These are phyloP conservation scores for Dalbergia cultrata DNA, from an alignment of 306 rosid genomes.

Conservation along the genomic window DNA sequence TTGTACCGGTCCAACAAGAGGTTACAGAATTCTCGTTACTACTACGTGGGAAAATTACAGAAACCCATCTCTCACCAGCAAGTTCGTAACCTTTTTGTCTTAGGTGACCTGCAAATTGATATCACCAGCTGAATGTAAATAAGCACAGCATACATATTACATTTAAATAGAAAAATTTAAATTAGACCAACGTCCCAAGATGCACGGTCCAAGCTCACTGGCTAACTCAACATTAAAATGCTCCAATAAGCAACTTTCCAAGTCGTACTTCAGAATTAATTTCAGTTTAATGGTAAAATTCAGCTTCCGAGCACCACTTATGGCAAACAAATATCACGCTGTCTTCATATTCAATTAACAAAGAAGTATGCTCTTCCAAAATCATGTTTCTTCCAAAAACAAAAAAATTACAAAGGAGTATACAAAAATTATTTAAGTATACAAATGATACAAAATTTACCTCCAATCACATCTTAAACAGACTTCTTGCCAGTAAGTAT, in stretches of 20 bases:
- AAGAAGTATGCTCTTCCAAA: neutral
- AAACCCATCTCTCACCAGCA: conserved; percentile 19
- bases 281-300: conserved; percentile 36
- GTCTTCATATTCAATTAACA: conserved; percentile 9
- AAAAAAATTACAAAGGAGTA: neutral
- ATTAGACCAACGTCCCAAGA: conserved; percentile 15
- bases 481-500: conserved; percentile 84
- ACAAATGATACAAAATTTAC: conserved; percentile 49
- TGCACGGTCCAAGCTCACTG: too few relatives aligned
- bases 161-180: conserved; percentile 18
- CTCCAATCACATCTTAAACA: conserved; percentile 59
- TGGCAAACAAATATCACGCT: conserved; percentile 12
- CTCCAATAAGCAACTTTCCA: conserved; percentile 30
- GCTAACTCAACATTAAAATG: conserved; percentile 21
- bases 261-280: conserved; percentile 30
- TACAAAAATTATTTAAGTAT: conserved; percentile 1
- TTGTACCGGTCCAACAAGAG: conserved; percentile 20
- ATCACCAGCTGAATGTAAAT: conserved; percentile 26
- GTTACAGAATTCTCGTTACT: conserved; percentile 16
- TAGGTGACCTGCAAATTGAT: conserved; percentile 32
- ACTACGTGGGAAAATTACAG: conserved; percentile 36
- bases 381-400: too few relatives aligned
- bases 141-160: conserved; percentile 13
- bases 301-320: conserved; percentile 18
- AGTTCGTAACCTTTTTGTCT: conserved; percentile 29